phyloP scores from a whole-genome alignment of 2,329 filamentous ascomycete species.

The Aureobasidium sp. region DNA sequence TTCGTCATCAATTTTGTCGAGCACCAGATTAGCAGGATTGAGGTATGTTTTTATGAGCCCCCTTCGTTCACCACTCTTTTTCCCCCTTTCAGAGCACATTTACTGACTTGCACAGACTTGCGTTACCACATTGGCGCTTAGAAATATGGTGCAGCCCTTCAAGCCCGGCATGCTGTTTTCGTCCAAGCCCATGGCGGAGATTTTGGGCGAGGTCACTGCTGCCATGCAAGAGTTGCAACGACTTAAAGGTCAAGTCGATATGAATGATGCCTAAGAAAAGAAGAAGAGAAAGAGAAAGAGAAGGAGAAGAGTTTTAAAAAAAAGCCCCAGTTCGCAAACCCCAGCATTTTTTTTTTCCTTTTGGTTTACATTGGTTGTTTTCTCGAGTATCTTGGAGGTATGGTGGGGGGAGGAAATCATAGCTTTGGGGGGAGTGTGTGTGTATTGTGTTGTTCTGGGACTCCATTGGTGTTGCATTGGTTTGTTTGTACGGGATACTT shows the following conservation, averaged over 20 bases:
- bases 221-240: conserved; percentile 54
- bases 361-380: too few species aligned
- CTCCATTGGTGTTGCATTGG: neutral
- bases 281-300: neutral
- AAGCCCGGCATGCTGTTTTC: conserved; percentile 63
- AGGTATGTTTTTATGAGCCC: conserved; percentile 53
- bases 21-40: conserved; percentile 91
- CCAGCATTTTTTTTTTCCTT: neutral
- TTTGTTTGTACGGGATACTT: neutral
- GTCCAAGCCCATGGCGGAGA: conserved; percentile 67
- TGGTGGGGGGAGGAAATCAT: neutral
- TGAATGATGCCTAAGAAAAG: neutral
- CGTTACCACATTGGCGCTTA: conserved; percentile 68
- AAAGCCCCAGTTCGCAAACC: neutral
- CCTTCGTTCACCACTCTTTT: neutral
- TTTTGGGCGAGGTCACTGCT: conserved; percentile 56
- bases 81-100: too few species aligned
- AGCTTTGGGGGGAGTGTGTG: neutral
- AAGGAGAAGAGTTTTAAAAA: neutral
- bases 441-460: neutral
- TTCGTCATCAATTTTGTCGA: conserved; percentile 87
- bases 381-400: neutral
- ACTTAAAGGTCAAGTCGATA: conserved; percentile 7
- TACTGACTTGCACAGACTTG: conserved; percentile 55
- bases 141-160: conserved; percentile 70